Evolutionary conservation across 2,329 filamentous ascomycete genomes (phyloP), one percentile per base, ranked within the genome.

Genomic region (Talaromyces funiculosus): DNA sequence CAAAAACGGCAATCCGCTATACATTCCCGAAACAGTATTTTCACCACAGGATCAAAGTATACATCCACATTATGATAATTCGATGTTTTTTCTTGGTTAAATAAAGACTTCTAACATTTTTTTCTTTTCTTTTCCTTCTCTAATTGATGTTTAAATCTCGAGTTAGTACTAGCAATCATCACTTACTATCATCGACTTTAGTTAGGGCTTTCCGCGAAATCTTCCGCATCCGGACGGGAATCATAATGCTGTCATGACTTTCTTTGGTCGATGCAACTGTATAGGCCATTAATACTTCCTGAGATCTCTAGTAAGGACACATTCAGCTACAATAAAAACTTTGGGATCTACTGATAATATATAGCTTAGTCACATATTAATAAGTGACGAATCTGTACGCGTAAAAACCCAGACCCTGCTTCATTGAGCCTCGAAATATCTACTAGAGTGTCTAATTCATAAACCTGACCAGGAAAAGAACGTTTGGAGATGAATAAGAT

Each of bases 161-260:
- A n/a, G n/a, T 42, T 18, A 38, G 37, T 12, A 42, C 8, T 3
- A 9, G n/a, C 14, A 7, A 33, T 2, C 1, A 10, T 51, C n/a
- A 29, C 16, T 22, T 51, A 33, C 26, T 51, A 20, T 35, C 3
- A 22, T 51, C 45, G 18, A 8, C 29, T 16, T 18, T 18, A 20
- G n/a, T 33, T 51, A 33, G n/a, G 26, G 47, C 10, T 51, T 35
- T 33, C n/a, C 47, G 9, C 5, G 29, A 20, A 51, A 33, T 29
- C 31, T 57, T 57, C 55, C 55, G 55, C 55, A 57, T 57, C 40
- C 55, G 55, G n/a, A 57, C 12, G 31, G 20, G 37, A 47, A 45
- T 57, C 14, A 57, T 47, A 18, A 57, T 57, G 54, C 9, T 57
- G 55, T 57, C 55, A 57, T 57, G 55, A 57, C 55, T 35, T 57